Evolutionary conservation across 305 asterid genomes (phyloP).

Genomic region (Rubia balearica): DNA sequence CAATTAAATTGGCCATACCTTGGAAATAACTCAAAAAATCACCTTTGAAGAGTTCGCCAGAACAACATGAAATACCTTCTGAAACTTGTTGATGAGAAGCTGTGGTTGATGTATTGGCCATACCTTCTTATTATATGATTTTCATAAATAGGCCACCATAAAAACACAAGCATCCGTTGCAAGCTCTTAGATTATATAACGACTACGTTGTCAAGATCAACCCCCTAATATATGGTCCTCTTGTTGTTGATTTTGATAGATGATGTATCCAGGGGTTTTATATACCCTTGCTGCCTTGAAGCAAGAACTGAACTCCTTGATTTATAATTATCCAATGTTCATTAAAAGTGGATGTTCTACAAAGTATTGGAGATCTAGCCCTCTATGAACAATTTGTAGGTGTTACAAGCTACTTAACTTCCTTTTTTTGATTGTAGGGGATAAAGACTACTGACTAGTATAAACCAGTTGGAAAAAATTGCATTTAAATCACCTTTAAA

Average conservation of each 20-base stretch:
- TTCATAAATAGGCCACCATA: conserved; percentile 48
- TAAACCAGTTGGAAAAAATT: conserved; percentile 44
- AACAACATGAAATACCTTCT: conserved; percentile 68
- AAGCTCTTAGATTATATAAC: conserved; percentile 71
- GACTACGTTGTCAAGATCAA: conserved; percentile 88
- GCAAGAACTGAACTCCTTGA: conserved; percentile 93
- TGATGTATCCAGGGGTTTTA: conserved; percentile 85
- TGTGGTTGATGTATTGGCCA: conserved; percentile 62
- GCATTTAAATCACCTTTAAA: too few species aligned
- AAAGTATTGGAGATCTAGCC: conserved; percentile 41
- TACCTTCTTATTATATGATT: conserved; percentile 45
- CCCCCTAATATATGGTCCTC: conserved; percentile 85
- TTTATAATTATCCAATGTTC: conserved; percentile 61
- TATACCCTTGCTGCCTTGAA: conserved; percentile 66
- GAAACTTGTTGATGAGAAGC: conserved; percentile 31
- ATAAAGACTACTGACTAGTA: conserved; percentile 44
- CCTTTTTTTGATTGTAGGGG: too few species aligned
- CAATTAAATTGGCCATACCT: conserved; percentile 76
- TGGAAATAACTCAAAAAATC: conserved; percentile 80
- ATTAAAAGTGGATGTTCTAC: conserved; percentile 50
- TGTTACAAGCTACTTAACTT: too few species aligned
- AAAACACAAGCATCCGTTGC: conserved; percentile 86
- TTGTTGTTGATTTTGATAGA: conserved; percentile 92
- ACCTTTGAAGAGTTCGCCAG: conserved; percentile 82
- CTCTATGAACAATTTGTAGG: conserved; percentile 76